phyloP scores from a whole-genome alignment of 75 land plant genomes.

The Picea sitchensis region DNA sequence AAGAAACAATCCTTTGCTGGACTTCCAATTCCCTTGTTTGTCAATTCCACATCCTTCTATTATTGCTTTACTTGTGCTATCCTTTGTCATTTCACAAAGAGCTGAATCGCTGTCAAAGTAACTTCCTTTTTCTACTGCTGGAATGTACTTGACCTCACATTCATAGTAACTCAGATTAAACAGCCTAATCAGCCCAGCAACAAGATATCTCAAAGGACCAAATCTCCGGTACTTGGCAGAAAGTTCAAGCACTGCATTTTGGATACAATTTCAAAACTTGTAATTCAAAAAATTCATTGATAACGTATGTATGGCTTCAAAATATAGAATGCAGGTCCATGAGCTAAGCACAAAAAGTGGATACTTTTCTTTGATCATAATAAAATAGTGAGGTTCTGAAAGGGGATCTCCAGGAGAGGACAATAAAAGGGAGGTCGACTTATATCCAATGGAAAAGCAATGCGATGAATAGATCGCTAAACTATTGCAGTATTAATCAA shows the following conservation, averaged over 20 bases:
- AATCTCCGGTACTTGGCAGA: constrained; percentile 35
- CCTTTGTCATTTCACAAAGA: neutral
- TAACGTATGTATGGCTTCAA: neutral
- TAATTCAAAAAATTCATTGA: neutral
- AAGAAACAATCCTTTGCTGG: constrained; percentile 22
- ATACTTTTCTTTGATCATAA: neutral
- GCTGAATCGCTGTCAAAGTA: neutral
- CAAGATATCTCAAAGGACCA: constrained; percentile 39
- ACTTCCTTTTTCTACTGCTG: constrained; percentile 12
- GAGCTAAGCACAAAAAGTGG: neutral
- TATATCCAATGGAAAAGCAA: neutral
- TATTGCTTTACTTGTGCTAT: neutral
- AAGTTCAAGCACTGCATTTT: constrained; percentile 35
- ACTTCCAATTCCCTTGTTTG: constrained; percentile 21
- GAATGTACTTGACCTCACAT: constrained; percentile 34
- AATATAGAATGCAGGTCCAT: neutral
- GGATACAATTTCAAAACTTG: neutral
- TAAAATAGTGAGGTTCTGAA: neutral
- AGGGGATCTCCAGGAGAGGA: neutral
- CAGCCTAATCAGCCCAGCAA: constrained; percentile 29
- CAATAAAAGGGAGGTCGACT: neutral
- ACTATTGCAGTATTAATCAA: neutral
- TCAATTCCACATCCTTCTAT: constrained; percentile 2
- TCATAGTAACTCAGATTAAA: constrained; percentile 24
- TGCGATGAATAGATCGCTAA: neutral